phyloP scores from a whole-genome alignment of 495 filamentous ascomycete species.

The Acidiella bohemica region DNA sequence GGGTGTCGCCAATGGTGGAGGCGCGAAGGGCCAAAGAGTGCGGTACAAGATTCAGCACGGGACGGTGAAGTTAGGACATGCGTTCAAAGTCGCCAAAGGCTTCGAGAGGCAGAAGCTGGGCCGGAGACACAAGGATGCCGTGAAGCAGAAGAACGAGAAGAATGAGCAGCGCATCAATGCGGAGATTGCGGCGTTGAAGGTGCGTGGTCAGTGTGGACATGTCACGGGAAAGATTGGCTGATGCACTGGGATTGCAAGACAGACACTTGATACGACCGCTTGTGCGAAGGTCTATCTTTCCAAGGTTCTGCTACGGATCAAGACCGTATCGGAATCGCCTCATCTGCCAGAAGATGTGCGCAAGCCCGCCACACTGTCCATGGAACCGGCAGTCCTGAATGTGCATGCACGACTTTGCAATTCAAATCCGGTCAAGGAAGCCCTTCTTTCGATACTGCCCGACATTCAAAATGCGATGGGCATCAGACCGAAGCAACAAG shows the following conservation, averaged over 20 bases:
- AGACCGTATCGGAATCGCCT: constrained; percentile 46
- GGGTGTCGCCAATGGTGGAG: neutral
- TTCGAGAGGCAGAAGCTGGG: constrained; percentile 84
- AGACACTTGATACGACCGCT: constrained; percentile 47
- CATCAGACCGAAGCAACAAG: no score
- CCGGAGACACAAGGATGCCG: constrained; percentile 54
- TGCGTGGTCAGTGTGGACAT: constrained; percentile 21
- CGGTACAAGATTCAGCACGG: constrained; percentile 8
- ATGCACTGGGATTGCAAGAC: constrained; percentile 1
- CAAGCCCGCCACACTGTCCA: constrained; percentile 29
- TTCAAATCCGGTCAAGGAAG: constrained; percentile 57
- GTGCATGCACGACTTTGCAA: constrained; percentile 72
- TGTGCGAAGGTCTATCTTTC: constrained; percentile 57
- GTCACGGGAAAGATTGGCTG: neutral
- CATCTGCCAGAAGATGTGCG: constrained; percentile 32
- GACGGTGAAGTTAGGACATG: constrained; percentile 11
- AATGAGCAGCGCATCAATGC: constrained; percentile 43
- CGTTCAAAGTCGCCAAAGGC: constrained; percentile 57
- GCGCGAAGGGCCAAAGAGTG: constrained; percentile 4
- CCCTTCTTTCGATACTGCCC: constrained; percentile 46
- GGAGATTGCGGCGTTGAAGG: constrained; percentile 68
- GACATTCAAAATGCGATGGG: constrained; percentile 50
- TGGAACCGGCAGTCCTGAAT: constrained; percentile 43
- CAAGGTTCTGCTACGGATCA: constrained; percentile 61
- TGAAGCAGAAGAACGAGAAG: constrained; percentile 29